Base-by-base conservation (phyloP, 768 basidiomycete genomes). In the Termitomyces sp. region DNA sequence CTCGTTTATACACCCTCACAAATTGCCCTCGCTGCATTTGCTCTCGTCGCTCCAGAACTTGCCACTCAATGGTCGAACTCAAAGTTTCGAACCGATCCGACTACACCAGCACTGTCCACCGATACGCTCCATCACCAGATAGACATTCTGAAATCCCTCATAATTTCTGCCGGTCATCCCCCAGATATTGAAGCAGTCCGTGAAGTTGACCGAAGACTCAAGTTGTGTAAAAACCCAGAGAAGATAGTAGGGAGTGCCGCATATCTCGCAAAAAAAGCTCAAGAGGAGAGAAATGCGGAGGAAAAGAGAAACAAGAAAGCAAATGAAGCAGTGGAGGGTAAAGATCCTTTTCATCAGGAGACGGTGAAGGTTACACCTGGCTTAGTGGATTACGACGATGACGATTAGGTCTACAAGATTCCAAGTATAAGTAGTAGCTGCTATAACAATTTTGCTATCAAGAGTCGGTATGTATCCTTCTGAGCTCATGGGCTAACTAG, bases 171-270 rank as follows among this genome's bases (percentile, higher is more conserved):
- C 19, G 84, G 86, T 15, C 76, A 77, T 19, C 78, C 80, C 24
- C 84, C 93, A n/a, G 78, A 90, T 55, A 77, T 96, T 12, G 93
- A 93, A 56, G 76, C 80, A 30, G 93, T 98, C 14, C 87, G 90
- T 14, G 88, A 90, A 64, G 87, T 98, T 7, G 97, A 99, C 68
- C 81, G 87, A 65, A 77, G 93, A 44, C 74, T 99, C 45, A 87
- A 83, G 64, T 65, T 88, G 37, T 98, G 96, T 76, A 91, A 93
- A 67, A 98, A 99, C 64, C 97, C 97, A 5, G 94, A 96, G 70
- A 97, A 95, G 69, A 86, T 96, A 5, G 83, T 85, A 12, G 94
- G 93, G n/a, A 96, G 85, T 58, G 86, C 83, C 57, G 88, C 90
- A 2, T 93, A 88, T 68, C 68, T 85, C 24, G 80, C 82, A 21